Percentiles rank a stretch among this genome's conserved stretches.
phyloP scores from a whole-genome alignment of 2,329 filamentous ascomycete genomes.

The Colletotrichum scovillei region DNA sequence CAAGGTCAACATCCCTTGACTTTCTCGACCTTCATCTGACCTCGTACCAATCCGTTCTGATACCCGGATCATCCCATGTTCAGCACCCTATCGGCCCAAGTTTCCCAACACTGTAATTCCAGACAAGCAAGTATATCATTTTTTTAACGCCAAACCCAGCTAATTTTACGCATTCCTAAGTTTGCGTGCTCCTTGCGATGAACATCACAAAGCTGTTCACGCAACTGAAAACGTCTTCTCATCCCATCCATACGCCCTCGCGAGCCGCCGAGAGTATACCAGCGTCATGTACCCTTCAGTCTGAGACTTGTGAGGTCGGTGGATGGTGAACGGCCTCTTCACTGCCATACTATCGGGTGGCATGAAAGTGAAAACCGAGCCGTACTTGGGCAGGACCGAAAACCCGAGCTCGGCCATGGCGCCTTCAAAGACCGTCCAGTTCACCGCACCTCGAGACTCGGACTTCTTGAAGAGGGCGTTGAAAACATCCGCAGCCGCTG shows the following conservation, averaged over 20 bases:
- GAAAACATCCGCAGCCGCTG: conserved; percentile 52
- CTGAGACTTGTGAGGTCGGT: conserved; percentile 49
- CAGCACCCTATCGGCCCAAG: too few relatives aligned
- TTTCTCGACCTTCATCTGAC: too few relatives aligned
- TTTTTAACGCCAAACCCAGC: background rate
- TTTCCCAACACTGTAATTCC: too few relatives aligned
- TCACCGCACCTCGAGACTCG: conserved; percentile 43
- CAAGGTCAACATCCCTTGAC: too few relatives aligned
- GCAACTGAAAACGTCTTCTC: conserved; percentile 43
- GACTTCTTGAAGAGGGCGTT: conserved; percentile 46
- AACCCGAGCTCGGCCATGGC: conserved; percentile 57
- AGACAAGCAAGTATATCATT: fast-evolving
- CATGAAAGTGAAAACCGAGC: conserved; percentile 54
- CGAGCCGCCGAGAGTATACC: conserved; percentile 45
- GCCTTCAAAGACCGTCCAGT: conserved; percentile 51
- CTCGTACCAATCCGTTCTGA: too few relatives aligned
- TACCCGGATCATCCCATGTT: too few relatives aligned
- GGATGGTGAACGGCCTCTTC: conserved; percentile 46
- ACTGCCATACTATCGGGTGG: conserved; percentile 43
- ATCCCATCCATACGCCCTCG: conserved; percentile 50
- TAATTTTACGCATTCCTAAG: fast-evolving
- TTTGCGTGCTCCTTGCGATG: background rate
- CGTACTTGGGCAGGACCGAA: conserved; percentile 51
- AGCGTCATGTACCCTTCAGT: conserved; percentile 48
- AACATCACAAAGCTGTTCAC: background rate